These are phyloP conservation scores for Coemansia sp. DNA, from an alignment of 192 early-diverging fungal species.

Conservation along the genomic window DNA sequence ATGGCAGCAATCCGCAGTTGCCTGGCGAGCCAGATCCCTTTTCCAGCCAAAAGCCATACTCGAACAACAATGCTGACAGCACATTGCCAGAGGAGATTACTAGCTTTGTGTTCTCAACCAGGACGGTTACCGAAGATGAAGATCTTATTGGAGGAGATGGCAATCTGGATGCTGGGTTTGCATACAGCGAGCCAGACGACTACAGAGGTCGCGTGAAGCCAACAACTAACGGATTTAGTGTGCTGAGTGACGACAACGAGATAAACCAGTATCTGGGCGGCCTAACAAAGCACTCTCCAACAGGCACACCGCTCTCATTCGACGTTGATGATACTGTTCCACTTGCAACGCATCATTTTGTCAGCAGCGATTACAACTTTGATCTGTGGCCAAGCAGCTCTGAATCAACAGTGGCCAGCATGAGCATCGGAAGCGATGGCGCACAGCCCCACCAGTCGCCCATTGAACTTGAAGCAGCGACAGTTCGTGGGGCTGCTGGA, in stretches of 20 bases:
- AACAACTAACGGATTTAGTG: slow-evolving; percentile 28
- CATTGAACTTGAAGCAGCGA: slow-evolving; percentile 3
- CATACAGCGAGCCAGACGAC: slow-evolving; percentile 36
- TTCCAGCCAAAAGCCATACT: slow-evolving; percentile 16
- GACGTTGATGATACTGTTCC: slow-evolving; percentile 33
- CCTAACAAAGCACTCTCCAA: slow-evolving; percentile 15
- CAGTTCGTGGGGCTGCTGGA: slow-evolving; percentile 8
- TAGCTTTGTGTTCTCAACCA: slow-evolving; percentile 38
- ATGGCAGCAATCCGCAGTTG: background rate
- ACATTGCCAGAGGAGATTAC: slow-evolving; percentile 30
- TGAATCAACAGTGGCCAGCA: slow-evolving; percentile 13
- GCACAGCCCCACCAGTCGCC: slow-evolving; percentile 16
- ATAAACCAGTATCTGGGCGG: slow-evolving; percentile 35
- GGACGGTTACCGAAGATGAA: slow-evolving; percentile 32
- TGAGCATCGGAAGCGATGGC: slow-evolving; percentile 15
- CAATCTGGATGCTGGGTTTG: slow-evolving; percentile 32
- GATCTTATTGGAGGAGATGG: slow-evolving; percentile 7
- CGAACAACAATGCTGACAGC: background rate
- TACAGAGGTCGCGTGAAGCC: slow-evolving; percentile 25
- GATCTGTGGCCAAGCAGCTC: slow-evolving; percentile 49
- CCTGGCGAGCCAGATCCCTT: slow-evolving; percentile 22
- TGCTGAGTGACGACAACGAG: slow-evolving; percentile 37
- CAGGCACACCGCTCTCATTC: slow-evolving; percentile 24
- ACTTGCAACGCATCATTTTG: slow-evolving; percentile 22
- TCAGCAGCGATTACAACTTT: slow-evolving; percentile 19